Conservation (phyloP, 257 asterid genomes). For the Salvia rosmarinus region DNA sequence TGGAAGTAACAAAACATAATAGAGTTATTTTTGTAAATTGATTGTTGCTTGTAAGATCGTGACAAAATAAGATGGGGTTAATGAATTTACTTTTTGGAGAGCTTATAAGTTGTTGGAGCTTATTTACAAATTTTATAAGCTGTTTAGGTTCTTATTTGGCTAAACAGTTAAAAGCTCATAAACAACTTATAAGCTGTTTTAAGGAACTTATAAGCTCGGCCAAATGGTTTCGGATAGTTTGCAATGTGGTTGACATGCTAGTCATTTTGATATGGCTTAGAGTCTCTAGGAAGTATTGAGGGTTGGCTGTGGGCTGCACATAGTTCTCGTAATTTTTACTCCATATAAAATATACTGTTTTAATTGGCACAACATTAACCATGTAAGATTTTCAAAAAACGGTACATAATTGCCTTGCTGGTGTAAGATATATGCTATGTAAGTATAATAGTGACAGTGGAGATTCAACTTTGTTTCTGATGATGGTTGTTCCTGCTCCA, state of each 20-base stretch:
- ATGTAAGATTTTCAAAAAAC: conserved; percentile 15
- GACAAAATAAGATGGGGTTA: too few relatives aligned
- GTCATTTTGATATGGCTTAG: conserved; percentile 10
- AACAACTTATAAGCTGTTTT: too few relatives aligned
- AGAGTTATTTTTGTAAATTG: too few relatives aligned
- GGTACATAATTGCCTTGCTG: not conserved
- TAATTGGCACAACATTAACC: conserved; percentile 1
- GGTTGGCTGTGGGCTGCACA: conserved; percentile 14
- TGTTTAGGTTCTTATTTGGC: too few relatives aligned
- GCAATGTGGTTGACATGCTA: conserved; percentile 1
- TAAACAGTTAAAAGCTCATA: too few relatives aligned
- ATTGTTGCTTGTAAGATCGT: too few relatives aligned
- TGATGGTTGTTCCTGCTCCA: conserved; percentile 40
- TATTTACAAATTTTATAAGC: too few relatives aligned
- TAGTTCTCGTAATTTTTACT: not conserved
- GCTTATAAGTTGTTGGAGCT: too few relatives aligned
- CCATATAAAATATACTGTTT: not conserved
- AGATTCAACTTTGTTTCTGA: conserved; percentile 32
- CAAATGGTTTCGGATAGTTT: not conserved
- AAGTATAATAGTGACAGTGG: not conserved
- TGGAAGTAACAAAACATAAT: too few relatives aligned
- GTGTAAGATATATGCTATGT: not conserved
- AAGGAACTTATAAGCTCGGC: too few relatives aligned
- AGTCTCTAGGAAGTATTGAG: conserved; percentile 8
- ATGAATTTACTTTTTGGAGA: too few relatives aligned